Evolutionary conservation across 2,329 filamentous ascomycete genomes (phyloP).

Genomic region (Neopestalotiopsis clavispora): DNA sequence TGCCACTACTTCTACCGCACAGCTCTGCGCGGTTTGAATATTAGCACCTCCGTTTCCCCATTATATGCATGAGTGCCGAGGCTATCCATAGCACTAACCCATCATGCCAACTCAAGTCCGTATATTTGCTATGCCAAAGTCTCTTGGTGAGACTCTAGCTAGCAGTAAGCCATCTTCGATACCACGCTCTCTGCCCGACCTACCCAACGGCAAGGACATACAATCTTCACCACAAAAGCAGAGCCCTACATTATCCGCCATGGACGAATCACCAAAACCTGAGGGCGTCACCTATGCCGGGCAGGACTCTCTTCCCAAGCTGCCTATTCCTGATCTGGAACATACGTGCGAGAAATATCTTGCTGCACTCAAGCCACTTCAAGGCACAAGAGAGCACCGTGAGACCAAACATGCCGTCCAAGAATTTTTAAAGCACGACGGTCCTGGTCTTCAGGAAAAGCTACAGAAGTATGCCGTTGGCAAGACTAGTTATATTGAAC

Average conservation of each 20-base stretch:
- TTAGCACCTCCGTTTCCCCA: conserved; percentile 78
- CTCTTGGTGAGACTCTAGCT: conserved; percentile 73
- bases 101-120: conserved; percentile 69
- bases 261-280: conserved; percentile 55
- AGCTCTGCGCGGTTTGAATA: conserved; percentile 82
- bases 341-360: conserved; percentile 80
- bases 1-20: conserved; percentile 95
- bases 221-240: conserved; percentile 38
- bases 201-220: conserved; percentile 25
- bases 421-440: conserved; percentile 82
- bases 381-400: conserved; percentile 78
- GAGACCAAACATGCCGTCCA: conserved; percentile 81
- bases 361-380: conserved; percentile 78
- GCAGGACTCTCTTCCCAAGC: conserved; percentile 86
- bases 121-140: conserved; percentile 73
- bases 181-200: conserved; percentile 46
- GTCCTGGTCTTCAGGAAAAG: conserved; percentile 84
- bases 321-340: conserved; percentile 91
- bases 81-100: conserved; percentile 44
- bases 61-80: conserved; percentile 67
- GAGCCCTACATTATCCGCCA: conserved; percentile 34
- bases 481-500: conserved; percentile 96
- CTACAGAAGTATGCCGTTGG: conserved; percentile 88
- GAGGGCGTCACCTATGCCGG: conserved; percentile 86
- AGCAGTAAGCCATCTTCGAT: conserved; percentile 42